Percentiles rank a stretch among this genome's conserved stretches.
phyloP scores from a whole-genome alignment of 164 flowering plant species.

The Protea cynaroides region DNA sequence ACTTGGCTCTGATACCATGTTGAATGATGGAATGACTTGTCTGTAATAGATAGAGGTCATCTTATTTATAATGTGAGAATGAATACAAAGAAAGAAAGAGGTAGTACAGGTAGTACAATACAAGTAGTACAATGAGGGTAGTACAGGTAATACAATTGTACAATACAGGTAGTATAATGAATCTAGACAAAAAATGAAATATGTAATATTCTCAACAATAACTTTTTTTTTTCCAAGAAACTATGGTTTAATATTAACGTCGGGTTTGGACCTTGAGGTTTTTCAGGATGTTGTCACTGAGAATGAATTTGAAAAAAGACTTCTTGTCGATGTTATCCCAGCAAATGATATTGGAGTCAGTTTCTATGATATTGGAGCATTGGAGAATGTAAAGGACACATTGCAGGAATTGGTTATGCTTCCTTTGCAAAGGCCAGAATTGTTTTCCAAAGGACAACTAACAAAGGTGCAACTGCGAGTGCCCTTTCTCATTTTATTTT shows the following conservation, averaged over 20 bases:
- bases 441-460: slow-evolving; percentile 87
- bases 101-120: too few relatives aligned
- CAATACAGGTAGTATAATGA: too few relatives aligned
- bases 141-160: too few relatives aligned
- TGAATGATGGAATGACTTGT: too few relatives aligned
- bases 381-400: slow-evolving; percentile 89
- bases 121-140: too few relatives aligned
- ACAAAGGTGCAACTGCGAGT: slow-evolving; percentile 51
- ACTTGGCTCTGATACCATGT: too few relatives aligned
- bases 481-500: slow-evolving; percentile 1
- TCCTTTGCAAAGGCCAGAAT: slow-evolving; percentile 91
- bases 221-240: too few relatives aligned
- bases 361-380: slow-evolving; percentile 92
- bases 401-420: slow-evolving; percentile 97
- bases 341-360: slow-evolving; percentile 91
- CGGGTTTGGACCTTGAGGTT: slow-evolving; percentile 2
- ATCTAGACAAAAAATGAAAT: too few relatives aligned
- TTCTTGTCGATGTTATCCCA: slow-evolving; percentile 90
- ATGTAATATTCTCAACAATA: too few relatives aligned
- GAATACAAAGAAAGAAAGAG: too few relatives aligned
- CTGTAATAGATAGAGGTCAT: too few relatives aligned
- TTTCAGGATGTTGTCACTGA: slow-evolving; percentile 91
- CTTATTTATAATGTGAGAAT: too few relatives aligned
- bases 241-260: not conserved
- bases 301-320: slow-evolving; percentile 91